Conservation (phyloP, 768 basidiomycete species). For the Psilocybe azurescens region DNA sequence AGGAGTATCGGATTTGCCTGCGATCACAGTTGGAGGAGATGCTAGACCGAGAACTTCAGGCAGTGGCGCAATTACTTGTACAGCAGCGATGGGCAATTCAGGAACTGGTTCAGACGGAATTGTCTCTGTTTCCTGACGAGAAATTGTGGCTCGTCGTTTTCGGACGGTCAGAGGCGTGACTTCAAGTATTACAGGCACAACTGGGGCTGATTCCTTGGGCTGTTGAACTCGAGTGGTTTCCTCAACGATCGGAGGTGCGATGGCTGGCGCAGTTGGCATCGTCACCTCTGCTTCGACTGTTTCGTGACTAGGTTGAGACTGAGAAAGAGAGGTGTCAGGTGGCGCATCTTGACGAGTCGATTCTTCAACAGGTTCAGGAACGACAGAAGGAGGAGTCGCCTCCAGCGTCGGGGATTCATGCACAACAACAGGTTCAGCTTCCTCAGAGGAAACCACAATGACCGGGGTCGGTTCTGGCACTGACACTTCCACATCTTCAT, state of each 20-base stretch:
- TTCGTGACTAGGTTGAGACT: not conserved
- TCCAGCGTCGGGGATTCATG: conserved; percentile 9
- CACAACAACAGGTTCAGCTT: conserved; percentile 2
- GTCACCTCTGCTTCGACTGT: not conserved
- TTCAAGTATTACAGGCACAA: conserved; percentile 1
- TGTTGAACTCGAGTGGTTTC: not conserved
- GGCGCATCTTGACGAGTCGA: not conserved
- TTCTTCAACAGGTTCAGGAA: not conserved
- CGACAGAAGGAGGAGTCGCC: not conserved
- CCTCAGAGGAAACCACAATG: conserved; percentile 21
- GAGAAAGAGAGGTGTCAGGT: not conserved
- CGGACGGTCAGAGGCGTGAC: conserved; percentile 17
- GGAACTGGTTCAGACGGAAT: not conserved
- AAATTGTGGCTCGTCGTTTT: conserved; percentile 11
- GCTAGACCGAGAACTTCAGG: not conserved
- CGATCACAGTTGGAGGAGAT: not conserved
- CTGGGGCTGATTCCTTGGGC: not conserved
- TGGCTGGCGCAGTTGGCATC: not conserved
- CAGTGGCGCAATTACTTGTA: not conserved
- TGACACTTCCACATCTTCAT: not conserved
- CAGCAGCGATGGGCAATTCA: not conserved
- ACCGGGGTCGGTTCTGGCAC: conserved; percentile 13
- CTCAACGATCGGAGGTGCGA: not conserved
- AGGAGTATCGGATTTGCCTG: not conserved
- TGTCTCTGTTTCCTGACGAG: conserved; percentile 2